Conservation (phyloP, 345 rosid genomes). For the Euphorbia pulcherrima region DNA sequence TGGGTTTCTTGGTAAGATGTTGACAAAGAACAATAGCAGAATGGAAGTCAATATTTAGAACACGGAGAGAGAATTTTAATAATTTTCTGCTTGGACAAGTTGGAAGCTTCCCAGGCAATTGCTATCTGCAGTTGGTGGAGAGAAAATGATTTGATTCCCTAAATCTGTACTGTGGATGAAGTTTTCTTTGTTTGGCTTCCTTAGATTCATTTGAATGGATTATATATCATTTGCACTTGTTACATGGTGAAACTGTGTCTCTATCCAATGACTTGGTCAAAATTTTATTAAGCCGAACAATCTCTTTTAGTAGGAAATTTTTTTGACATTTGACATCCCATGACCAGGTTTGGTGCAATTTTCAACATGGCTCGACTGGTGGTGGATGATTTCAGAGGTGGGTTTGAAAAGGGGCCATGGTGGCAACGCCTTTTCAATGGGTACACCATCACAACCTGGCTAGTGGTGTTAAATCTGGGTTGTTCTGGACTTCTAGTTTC, state of each 20-base stretch:
- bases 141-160: neutral
- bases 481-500: slow-evolving; percentile 83
- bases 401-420: slow-evolving; percentile 87
- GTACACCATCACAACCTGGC: slow-evolving; percentile 70
- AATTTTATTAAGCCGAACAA: neutral
- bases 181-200: neutral
- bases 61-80: neutral
- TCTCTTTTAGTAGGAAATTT: neutral
- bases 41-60: neutral
- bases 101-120: neutral
- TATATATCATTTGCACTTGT: neutral
- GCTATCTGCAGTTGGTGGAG: neutral
- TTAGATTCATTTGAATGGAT: neutral
- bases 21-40: neutral
- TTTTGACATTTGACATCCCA: neutral
- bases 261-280: neutral
- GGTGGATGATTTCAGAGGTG: slow-evolving; percentile 81
- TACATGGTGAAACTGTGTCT: neutral
- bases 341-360: slow-evolving; percentile 65
- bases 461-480: slow-evolving; percentile 80
- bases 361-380: slow-evolving; percentile 80
- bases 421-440: slow-evolving; percentile 86
- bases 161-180: neutral
- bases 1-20: neutral
- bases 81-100: neutral